Evolutionary conservation across 306 rosid species (phyloP), one percentile per base, ranked within the genome.

Genomic region (Arachis stenosperma): DNA sequence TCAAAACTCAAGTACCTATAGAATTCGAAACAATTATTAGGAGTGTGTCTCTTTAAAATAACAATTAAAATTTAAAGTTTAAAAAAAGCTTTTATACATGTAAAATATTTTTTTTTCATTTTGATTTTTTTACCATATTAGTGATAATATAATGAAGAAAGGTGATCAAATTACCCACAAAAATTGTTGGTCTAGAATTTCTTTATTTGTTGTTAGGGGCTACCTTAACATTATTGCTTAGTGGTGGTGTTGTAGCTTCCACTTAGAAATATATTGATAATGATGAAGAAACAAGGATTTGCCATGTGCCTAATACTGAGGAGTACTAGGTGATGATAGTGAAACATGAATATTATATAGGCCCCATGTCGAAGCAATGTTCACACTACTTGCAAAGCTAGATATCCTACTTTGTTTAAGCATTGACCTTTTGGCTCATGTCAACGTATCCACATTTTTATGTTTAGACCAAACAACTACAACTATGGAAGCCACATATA

Each of bases 271-370:
- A 43, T 43, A 63, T 65, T 75, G 22, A 22, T 22, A 22, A 22
- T 22, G 27, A 22, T 22, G 27, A 22, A 22, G 27, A 22, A 22
- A 22, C 27, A 22, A 22, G 55, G 59, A 80, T 55, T 37, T 41
- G 51, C 68, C 64, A 30, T 69, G 65, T 70, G 77, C 53, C 41
- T 22, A 22, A 22, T 22, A 22, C 27, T 68, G 62, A 15, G 13
- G n/a, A 61, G 79, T 75, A 54, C 61, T 60, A 74, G 22, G 61
- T 54, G 73, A 69, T 14, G 73, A 69, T 14, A 74, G 62, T 68
- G 80, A 56, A 63, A 44, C 65, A 39, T 69, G 68, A 60, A 29
- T 9, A n/a, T 47, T 66, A 11, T 12, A 33, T 50, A 75, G 80
- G 79, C 51, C 80, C 80, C 76, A 55, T 61, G 41, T 37, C 22